phyloP scores from a whole-genome alignment of 1,284 basidiomycete species.

The Ceraceosorus bombacis region DNA sequence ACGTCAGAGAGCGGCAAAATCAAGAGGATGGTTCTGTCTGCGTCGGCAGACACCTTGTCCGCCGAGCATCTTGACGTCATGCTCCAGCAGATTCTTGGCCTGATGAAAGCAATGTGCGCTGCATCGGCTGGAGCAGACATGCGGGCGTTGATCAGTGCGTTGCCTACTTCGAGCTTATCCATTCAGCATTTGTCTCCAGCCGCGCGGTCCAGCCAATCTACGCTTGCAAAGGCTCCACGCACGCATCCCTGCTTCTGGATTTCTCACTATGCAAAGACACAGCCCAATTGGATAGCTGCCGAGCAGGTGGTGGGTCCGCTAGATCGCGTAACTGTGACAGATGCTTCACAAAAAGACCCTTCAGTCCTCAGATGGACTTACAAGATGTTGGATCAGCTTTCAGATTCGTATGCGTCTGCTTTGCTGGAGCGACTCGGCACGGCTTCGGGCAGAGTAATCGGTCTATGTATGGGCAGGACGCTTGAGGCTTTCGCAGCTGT shows the following conservation, averaged over 20 bases:
- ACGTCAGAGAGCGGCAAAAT: neutral
- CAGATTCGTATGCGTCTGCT: neutral
- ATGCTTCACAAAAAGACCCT: too few species aligned
- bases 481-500: conserved; percentile 9
- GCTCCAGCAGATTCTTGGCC: neutral
- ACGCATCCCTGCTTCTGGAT: conserved; percentile 6
- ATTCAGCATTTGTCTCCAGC: too few species aligned
- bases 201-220: too few species aligned
- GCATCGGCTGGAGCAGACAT: too few species aligned
- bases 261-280: neutral
- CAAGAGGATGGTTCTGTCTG: neutral
- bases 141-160: too few species aligned
- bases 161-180: too few species aligned
- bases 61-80: neutral
- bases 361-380: conserved; percentile 1
- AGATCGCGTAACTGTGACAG: neutral
- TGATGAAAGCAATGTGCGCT: neutral
- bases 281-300: neutral
- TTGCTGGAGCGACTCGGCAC: too few species aligned
- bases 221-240: neutral
- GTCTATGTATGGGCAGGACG: conserved; percentile 9
- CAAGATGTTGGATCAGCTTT: neutral
- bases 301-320: conserved; percentile 2
- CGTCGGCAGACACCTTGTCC: neutral
- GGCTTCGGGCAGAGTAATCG: neutral